Evolutionary conservation across 23 red algal species (phyloP), one percentile per base, ranked within the genome.

Genomic region (Pyropia yezoensis): DNA sequence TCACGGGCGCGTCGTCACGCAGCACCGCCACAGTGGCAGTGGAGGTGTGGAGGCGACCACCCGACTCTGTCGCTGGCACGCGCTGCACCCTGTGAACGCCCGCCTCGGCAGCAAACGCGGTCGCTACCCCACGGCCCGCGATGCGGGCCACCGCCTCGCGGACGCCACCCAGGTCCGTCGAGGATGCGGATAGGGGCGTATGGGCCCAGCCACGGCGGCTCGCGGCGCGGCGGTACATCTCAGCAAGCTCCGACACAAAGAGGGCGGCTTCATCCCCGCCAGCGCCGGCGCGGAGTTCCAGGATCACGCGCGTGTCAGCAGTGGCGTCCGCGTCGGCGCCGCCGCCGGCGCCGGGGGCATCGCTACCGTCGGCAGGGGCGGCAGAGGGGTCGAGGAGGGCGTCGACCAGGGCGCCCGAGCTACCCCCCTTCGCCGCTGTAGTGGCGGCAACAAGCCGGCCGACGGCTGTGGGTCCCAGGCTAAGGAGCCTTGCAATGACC

Each of bases 51-150:
- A 90, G 64, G 16, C 94, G 71, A 27, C 94, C 94, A 33, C 77
- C 76, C 32, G 94, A 65, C 73, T 98, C 94, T 52, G 88, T 91
- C 8, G 74, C 75, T 0, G 94, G 88, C 24, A 98, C 88, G 47
- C 94, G 75, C 34, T 98, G 94, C 34, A 98, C 94, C 27, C 94
- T 76, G 60, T 90, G 79, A 22, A 89, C 94, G 27, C 94, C 94
- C n/a, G 94, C 94, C 68, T 98, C 94, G 32, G 29, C 27, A 18
- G 29, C 50, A 8, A 96, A 25, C 7, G 47, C 49, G 14, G 62
- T 33, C 33, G 73, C 80, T 1, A 77, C 85, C 0, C 56, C 66
- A 0, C 50, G 68, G 17, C 79, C 79, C 14, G 60, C 58, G 18
- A 96, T 18, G 18, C 78, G 54, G 19, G 76, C 67, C 51, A 88